Base-by-base conservation (phyloP, 805 yeast species). In the Ogataea siamensis region DNA sequence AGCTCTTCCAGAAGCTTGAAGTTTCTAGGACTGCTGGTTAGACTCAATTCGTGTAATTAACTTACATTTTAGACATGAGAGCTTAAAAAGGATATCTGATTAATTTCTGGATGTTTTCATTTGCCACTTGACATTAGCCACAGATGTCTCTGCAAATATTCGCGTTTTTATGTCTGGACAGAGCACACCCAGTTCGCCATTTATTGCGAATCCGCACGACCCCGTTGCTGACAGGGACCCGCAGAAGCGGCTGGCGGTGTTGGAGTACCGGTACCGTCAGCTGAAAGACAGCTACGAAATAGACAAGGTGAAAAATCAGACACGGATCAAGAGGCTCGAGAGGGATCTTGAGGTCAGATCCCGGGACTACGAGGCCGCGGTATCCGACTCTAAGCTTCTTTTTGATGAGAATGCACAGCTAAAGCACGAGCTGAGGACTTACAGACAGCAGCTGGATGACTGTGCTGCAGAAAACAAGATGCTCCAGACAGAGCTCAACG, bases 1-100 rank as follows among this genome's bases (percentile, higher is more conserved):
- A 93, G 73, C 66, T 93, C 99, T 66, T 93, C 99, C 46, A 93
- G 73, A 22, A 93, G 76, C 59, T 95, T 85, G 66, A 93, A 93
- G 61, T 87, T 89, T 64, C 99, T 80, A 50, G 99, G 99, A 28
- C 85, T 78, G 47, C 2, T n/a, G 14, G 37, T 34, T 29, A 32
- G 37, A n/a, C n/a, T n/a, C n/a, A n/a, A n/a, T n/a, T n/a, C n/a
- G n/a, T n/a, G n/a, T n/a, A 11, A 5, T 14, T 13, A 19, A 49
- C 57, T 43, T 54, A 49, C 56, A 57, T 46, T 32, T 51, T 54
- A 4, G 59, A 50, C 58, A 54, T 54, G 29, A 15, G 12, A 16
- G 28, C 15, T 15, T 18, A 18, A 19, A 19, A n/a, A 27, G 29
- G 25, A 13, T 20, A 31, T 5, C 11, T 18, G 25, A 14, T 9